Base-by-base conservation (phyloP, 108 stramenopile species). In the Nitzschia palea region DNA sequence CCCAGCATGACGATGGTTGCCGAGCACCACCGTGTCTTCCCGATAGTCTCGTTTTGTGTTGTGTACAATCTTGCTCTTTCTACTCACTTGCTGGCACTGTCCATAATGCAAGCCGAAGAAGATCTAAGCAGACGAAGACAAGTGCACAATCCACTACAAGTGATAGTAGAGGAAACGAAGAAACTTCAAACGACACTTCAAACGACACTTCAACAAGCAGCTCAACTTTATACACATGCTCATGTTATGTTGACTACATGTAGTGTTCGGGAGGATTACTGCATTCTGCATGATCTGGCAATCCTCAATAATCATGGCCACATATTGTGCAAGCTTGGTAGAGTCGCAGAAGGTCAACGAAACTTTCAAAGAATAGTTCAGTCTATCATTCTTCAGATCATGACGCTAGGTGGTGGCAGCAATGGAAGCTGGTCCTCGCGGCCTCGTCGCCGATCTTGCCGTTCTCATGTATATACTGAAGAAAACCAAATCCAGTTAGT, bases 61-160 rank as follows among this genome's bases (percentile, higher is more conserved):
- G 17, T 55, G 27, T 55, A 55, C 27, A 55, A 55, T 31, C 54
- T 55, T 8, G 54, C 54, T 14, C 28, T 55, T 5, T 55, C 27
- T 31, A 23, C 27, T 3, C 54, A 55, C 17, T 3, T 28, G 17
- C 4, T 3, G 5, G 54, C 27, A 4, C 6, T 55, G 54, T 5
- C 17, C 6, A 9, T 23, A 18, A n/a, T n/a, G 48, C 5, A 50
- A 22, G 6, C 17, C 5, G 18, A 18, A 9, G 17, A 50, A 5
- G 9, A 6, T 5, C 9, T 17, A 6, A 9, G 9, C 5, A 12
- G 12, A 12, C 37, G 12, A 40, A 12, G 12, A 40, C 47, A 48
- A 18, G 4, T 48, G 15, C 17, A 48, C 15, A 20, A n/a, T n/a
- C n/a, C n/a, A n/a, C n/a, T n/a, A n/a, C n/a, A n/a, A n/a, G n/a